A percentile compares a stretch with the other conserved stretches of the same genome.
Conservation (phyloP, 805 yeast genomes). For the Schizosaccharomyces cryophilus region DNA sequence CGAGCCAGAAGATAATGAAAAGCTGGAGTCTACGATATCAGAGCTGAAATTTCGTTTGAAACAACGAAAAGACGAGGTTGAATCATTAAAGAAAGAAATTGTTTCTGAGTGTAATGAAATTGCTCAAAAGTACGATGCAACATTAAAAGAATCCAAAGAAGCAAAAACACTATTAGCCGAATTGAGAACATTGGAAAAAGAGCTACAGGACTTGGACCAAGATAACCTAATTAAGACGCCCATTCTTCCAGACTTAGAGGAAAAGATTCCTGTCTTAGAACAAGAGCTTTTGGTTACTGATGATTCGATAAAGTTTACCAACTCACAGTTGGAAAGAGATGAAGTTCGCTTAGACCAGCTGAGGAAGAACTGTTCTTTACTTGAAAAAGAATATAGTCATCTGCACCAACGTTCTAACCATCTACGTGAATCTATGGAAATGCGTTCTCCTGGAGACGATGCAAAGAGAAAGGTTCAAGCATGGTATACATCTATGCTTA, state of each 20-base stretch:
- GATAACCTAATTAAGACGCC: background rate
- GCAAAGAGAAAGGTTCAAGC: background rate
- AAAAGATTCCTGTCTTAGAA: background rate
- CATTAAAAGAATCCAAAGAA: background rate
- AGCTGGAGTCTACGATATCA: background rate
- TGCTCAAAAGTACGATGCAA: background rate
- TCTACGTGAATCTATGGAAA: background rate
- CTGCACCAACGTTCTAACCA: background rate
- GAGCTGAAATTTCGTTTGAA: background rate
- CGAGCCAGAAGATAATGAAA: background rate
- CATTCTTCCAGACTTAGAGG: background rate
- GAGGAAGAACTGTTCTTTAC: background rate
- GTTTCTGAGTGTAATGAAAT: background rate
- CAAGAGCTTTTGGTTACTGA: background rate
- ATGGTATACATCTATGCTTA: background rate
- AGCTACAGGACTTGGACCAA: background rate
- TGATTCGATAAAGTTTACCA: background rate
- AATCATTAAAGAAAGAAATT: background rate
- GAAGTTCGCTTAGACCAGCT: background rate
- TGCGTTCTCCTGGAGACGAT: background rate
- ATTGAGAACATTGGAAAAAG: background rate
- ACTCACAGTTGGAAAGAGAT: background rate
- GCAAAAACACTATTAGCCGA: background rate
- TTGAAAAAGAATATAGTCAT: background rate
- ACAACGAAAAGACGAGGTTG: background rate